Evolutionary conservation across 352 stramenopile species (phyloP), one percentile per base, ranked within the genome.

Genomic region (Pythium angustatum): DNA sequence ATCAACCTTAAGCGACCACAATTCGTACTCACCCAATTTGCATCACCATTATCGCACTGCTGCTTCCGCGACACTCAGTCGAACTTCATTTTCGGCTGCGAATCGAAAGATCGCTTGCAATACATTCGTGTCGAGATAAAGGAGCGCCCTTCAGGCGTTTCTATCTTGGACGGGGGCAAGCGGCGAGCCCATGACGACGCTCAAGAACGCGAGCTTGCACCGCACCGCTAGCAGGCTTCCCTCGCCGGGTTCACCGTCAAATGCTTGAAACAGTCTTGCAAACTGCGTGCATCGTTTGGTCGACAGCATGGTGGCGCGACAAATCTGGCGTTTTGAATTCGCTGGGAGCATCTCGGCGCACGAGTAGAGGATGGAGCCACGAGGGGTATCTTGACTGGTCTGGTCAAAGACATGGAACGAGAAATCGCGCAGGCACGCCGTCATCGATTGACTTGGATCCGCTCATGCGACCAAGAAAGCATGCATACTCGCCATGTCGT

Each of bases 191-290:
- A 59, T 33, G 5, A 59, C 41, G 17, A 66, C 48, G 6, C 49
- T 60, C 10, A 66, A 30, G 40, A 58, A 66, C 21, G 59, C 59
- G 5, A 66, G 31, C 43, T 66, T 66, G 28, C 59, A 60, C 33
- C 36, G 36, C 27, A 66, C 22, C 3, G 28, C 19, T 6, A 66
- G 24, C 12, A 49, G 59, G 36, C 59, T 36, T 47, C 53, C 15
- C 59, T 34, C 9, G 50, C 40, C 17, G 48, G 48, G 38, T 27
- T 59, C 33, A 21, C 50, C 27, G 24, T 66, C 48, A 41, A 60
- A 58, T n/a, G 22, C 11, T 31, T 38, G 11, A 40, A 66, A 60
- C 19, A 38, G 48, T 2, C 15, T 41, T 17, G 26, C 19, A 17
- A 66, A 66, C 49, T 66, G 40, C 8, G 19, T 34, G 10, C 33